phyloP scores from a whole-genome alignment of 192 early-diverging fungal species.

The Backusella liffmaniae region DNA sequence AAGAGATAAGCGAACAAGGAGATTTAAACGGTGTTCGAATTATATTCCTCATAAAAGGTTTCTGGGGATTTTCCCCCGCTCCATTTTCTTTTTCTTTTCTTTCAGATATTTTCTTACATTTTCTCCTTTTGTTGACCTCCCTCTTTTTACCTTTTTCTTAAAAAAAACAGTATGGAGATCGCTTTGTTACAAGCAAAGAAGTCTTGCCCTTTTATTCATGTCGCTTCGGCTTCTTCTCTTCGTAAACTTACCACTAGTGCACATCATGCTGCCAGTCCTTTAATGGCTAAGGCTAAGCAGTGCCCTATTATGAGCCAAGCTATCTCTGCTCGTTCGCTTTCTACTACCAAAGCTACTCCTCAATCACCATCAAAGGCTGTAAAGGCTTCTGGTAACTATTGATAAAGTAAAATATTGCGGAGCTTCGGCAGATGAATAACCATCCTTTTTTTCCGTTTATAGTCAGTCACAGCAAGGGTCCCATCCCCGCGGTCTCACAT shows the following conservation, averaged over 20 bases:
- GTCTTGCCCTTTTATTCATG: slow-evolving; percentile 78
- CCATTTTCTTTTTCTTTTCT: not conserved
- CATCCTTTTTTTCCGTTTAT: slow-evolving; percentile 29
- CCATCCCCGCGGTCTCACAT: slow-evolving; percentile 27
- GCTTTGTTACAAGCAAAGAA: slow-evolving; percentile 39
- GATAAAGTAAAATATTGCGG: not conserved
- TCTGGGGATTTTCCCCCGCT: not conserved
- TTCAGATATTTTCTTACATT: slow-evolving; percentile 7
- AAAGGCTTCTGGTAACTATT: slow-evolving; percentile 24
- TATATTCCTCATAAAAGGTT: not conserved
- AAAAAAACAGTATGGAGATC: slow-evolving; percentile 38
- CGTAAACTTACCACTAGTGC: slow-evolving; percentile 52
- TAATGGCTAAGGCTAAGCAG: slow-evolving; percentile 60
- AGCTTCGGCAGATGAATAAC: not conserved
- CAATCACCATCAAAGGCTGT: slow-evolving; percentile 16
- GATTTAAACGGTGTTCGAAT: not conserved
- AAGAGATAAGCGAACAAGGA: not conserved
- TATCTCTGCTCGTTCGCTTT: slow-evolving; percentile 54
- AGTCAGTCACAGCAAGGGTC: slow-evolving; percentile 32
- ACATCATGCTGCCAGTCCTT: slow-evolving; percentile 31
- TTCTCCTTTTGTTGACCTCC: slow-evolving; percentile 8
- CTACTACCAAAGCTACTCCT: slow-evolving; percentile 25
- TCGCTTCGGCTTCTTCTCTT: slow-evolving; percentile 65
- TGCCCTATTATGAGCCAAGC: slow-evolving; percentile 85
- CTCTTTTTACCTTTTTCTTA: not conserved